These are phyloP conservation scores for Fusarium humuli DNA, from an alignment of 2,329 filamentous ascomycete genomes.

Conservation along the genomic window DNA sequence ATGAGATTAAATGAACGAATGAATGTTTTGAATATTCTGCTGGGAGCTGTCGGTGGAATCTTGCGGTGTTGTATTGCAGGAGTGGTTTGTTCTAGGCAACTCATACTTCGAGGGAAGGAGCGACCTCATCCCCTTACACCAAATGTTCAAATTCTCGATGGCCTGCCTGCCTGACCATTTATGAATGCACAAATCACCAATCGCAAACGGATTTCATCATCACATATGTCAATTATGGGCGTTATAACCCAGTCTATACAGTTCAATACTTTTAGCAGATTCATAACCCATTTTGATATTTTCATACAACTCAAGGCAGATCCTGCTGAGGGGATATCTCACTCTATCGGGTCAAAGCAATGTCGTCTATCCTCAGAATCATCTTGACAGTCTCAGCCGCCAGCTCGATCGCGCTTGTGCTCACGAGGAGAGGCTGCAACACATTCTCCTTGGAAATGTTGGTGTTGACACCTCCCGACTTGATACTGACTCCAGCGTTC, in stretches of 20 bases:
- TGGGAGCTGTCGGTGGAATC: too few species aligned
- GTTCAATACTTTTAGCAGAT: conserved; percentile 41
- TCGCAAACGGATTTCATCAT: not conserved
- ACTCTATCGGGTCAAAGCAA: conserved; percentile 70
- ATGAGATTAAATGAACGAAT: not conserved
- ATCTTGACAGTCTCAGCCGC: conserved; percentile 99
- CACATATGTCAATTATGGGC: conserved; percentile 17
- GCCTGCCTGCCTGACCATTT: not conserved
- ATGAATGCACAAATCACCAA: not conserved
- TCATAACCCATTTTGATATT: conserved; percentile 50
- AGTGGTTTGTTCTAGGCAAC: not conserved
- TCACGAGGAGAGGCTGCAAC: conserved; percentile 93
- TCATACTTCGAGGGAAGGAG: conserved; percentile 3
- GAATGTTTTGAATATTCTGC: not conserved
- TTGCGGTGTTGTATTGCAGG: not conserved
- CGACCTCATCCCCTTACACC: not conserved
- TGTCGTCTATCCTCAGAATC: conserved; percentile 77
- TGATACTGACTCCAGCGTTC: conserved; percentile 97
- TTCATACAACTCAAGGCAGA: conserved; percentile 51
- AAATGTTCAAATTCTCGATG: not conserved
- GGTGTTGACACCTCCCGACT: conserved; percentile 94
- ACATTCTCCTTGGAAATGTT: conserved; percentile 98
- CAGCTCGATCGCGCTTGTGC: conserved; percentile 96
- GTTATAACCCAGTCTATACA: conserved; percentile 20
- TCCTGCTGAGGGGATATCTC: conserved; percentile 48